phyloP scores from a whole-genome alignment of 805 yeast genomes.

The Candida hungchunana region DNA sequence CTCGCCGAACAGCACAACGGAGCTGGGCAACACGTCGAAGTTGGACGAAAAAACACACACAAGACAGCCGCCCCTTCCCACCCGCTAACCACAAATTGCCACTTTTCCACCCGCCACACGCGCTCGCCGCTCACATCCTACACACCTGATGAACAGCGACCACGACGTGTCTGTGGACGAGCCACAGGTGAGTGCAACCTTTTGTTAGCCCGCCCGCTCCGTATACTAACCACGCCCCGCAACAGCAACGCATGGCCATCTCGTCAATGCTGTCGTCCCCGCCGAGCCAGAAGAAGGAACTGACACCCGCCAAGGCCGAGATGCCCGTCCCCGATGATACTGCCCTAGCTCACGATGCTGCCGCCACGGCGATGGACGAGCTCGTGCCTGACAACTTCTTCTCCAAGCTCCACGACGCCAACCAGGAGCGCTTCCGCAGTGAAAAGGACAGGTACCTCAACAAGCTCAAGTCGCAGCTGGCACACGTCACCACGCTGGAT shows the following conservation, averaged over 20 bases:
- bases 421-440: conserved; percentile 17
- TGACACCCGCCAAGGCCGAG: neutral
- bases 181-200: too few species aligned
- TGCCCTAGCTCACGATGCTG: neutral
- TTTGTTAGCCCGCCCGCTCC: too few species aligned
- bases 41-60: too few species aligned
- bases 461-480: conserved; percentile 21
- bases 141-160: too few species aligned
- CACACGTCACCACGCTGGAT: conserved; percentile 27
- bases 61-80: too few species aligned
- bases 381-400: conserved; percentile 15
- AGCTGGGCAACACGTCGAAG: too few species aligned
- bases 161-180: too few species aligned
- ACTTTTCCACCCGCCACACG: too few species aligned
- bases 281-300: conserved; percentile 1
- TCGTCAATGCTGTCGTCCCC: conserved; percentile 23
- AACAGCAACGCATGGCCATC: conserved; percentile 19
- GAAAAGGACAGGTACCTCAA: conserved; percentile 24
- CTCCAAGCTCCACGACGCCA: conserved; percentile 19
- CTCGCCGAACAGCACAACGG: too few species aligned
- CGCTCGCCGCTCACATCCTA: too few species aligned
- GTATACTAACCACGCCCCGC: too few species aligned
- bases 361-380: conserved; percentile 7
- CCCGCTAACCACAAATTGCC: too few species aligned
- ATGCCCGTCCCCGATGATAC: neutral